These are phyloP conservation scores for Aspergillus calidoustus DNA, from an alignment of 2,329 filamentous ascomycete species.

Conservation along the genomic window DNA sequence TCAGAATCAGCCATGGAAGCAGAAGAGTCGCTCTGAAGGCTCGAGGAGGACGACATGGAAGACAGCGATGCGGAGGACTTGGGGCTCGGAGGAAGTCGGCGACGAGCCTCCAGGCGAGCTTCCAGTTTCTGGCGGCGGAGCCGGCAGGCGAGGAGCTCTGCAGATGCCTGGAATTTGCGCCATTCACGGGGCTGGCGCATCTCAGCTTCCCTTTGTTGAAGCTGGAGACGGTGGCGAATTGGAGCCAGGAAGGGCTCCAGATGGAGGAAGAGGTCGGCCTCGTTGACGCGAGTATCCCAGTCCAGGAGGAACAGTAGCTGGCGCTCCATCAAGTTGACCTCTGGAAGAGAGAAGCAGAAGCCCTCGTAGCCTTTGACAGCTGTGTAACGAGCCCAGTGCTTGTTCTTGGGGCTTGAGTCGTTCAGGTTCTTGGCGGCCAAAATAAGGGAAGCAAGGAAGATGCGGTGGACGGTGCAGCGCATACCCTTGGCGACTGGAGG, in stretches of 20 bases:
- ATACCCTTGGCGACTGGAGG: slow-evolving; percentile 96
- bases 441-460: slow-evolving; percentile 75
- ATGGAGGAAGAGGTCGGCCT: slow-evolving; percentile 84
- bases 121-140: slow-evolving; percentile 44
- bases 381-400: slow-evolving; percentile 98
- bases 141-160: slow-evolving; percentile 40
- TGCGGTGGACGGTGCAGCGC: slow-evolving; percentile 94
- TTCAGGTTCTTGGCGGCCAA: slow-evolving; percentile 95
- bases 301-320: slow-evolving; percentile 93
- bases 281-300: slow-evolving; percentile 87
- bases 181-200: slow-evolving; percentile 41
- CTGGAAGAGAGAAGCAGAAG: slow-evolving; percentile 91
- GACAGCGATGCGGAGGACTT: slow-evolving; percentile 31
- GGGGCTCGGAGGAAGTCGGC: slow-evolving; percentile 35
- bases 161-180: slow-evolving; percentile 42
- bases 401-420: slow-evolving; percentile 99
- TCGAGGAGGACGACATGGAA: slow-evolving; percentile 24
- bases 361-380: slow-evolving; percentile 71
- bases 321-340: slow-evolving; percentile 99
- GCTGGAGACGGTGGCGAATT: slow-evolving; percentile 66
- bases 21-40: slow-evolving; percentile 23
- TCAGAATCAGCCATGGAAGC: slow-evolving; percentile 39
- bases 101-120: slow-evolving; percentile 32
- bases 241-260: slow-evolving; percentile 87
- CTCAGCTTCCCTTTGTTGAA: slow-evolving; percentile 53